phyloP scores from a whole-genome alignment of 352 stramenopile species.

The Globisporangium nagaii region DNA sequence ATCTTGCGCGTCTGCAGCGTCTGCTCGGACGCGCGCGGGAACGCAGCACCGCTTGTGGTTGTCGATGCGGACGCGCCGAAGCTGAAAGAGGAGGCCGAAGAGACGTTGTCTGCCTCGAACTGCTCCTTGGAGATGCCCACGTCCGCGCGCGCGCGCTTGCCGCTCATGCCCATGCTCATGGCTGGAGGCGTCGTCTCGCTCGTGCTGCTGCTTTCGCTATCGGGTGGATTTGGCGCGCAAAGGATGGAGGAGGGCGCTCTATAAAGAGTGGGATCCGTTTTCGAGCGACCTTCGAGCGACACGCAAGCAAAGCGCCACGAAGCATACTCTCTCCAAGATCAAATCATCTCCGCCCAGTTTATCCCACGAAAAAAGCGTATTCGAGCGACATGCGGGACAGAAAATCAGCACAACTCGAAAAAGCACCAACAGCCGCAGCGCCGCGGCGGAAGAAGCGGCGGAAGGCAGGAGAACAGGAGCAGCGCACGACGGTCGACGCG shows the following conservation, averaged over 20 bases:
- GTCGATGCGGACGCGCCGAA: neutral
- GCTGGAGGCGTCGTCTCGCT: neutral
- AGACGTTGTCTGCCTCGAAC: slow-evolving; percentile 37
- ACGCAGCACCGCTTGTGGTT: slow-evolving; percentile 7
- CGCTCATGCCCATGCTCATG: neutral
- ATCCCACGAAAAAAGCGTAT: too few species aligned
- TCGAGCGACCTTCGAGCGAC: too few species aligned
- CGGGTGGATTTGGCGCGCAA: neutral
- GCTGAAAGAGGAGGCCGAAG: neutral
- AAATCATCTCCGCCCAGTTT: too few species aligned
- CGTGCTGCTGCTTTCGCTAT: neutral
- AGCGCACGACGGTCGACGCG: neutral
- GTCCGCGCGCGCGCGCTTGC: slow-evolving; percentile 64
- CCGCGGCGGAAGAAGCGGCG: too few species aligned
- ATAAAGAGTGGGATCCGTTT: too few species aligned
- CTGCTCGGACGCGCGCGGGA: slow-evolving; percentile 34
- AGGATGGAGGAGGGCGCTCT: neutral
- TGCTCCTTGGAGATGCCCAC: slow-evolving; percentile 72
- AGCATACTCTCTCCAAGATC: too few species aligned
- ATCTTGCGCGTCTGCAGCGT: slow-evolving; percentile 52
- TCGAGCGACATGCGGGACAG: too few species aligned
- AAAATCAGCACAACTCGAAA: too few species aligned
- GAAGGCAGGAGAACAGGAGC: neutral
- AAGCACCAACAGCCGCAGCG: too few species aligned
- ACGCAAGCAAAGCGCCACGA: too few species aligned